These are phyloP conservation scores for Corymbia maculata DNA, from an alignment of 345 rosid species.

Conservation along the genomic window DNA sequence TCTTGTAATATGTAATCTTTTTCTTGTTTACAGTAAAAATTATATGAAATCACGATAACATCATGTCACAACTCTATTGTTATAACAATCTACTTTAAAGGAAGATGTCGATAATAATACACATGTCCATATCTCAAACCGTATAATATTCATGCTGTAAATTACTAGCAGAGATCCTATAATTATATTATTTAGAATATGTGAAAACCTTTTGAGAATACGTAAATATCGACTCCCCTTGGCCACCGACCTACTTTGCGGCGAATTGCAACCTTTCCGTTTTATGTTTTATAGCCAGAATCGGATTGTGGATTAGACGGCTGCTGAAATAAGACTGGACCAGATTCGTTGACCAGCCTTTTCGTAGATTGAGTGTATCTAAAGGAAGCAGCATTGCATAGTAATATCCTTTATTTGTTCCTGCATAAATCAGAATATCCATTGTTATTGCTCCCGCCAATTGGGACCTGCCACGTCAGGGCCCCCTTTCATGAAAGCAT, in stretches of 20 bases:
- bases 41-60: neutral
- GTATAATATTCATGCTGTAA: neutral
- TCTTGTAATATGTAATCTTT: neutral
- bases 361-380: neutral
- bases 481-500: neutral
- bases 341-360: neutral
- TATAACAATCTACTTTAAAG: neutral
- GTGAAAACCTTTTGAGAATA: neutral
- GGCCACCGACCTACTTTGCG: neutral
- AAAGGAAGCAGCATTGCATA: neutral
- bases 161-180: neutral
- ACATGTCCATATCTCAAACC: neutral
- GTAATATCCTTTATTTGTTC: neutral
- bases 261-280: neutral
- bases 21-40: neutral
- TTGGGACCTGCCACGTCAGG: neutral
- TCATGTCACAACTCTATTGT: neutral
- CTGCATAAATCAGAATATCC: neutral
- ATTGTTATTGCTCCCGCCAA: neutral
- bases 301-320: neutral
- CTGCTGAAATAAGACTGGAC: accelerated
- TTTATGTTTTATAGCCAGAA: neutral
- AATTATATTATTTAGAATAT: neutral
- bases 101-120: neutral
- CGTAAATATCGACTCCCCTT: neutral